Evolutionary conservation across 2,329 filamentous ascomycete genomes (phyloP).

Genomic region (Teratosphaeria epicoccoides): DNA sequence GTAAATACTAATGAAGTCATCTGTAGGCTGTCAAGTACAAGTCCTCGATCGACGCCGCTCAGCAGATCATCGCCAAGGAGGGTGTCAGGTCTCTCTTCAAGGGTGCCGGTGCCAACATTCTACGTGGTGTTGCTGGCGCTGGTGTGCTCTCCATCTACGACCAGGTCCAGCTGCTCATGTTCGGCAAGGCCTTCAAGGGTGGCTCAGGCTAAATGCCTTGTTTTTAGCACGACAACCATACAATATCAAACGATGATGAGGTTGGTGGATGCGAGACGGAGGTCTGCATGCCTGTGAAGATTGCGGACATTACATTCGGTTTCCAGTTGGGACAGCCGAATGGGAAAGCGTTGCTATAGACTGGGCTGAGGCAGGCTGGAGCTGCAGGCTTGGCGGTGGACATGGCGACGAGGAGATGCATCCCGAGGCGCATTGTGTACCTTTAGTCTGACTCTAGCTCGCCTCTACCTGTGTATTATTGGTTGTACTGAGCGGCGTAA

Average conservation of each 20-base stretch:
- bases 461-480: constrained; percentile 25
- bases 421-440: constrained; percentile 16
- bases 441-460: constrained; percentile 21
- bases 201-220: constrained; percentile 10
- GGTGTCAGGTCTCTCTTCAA: constrained; percentile 99
- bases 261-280: constrained; percentile 6
- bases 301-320: constrained; percentile 17
- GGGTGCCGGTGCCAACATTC: constrained; percentile 99
- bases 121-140: constrained; percentile 99
- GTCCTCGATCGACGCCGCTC: constrained; percentile 85
- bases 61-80: constrained; percentile 95
- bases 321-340: constrained; percentile 1
- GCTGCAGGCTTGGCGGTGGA: constrained; percentile 2
- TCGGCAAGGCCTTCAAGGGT: constrained; percentile 97
- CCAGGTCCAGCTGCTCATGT: constrained; percentile 96
- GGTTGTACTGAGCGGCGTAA: constrained; percentile 21
- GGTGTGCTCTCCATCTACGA: constrained; percentile 99
- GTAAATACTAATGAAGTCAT: background rate
- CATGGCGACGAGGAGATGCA: constrained; percentile 3
- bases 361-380: constrained; percentile 10
- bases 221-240: constrained; percentile 4
- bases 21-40: constrained; percentile 97
- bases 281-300: constrained; percentile 24
- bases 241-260: constrained; percentile 7
- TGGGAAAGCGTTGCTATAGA: constrained; percentile 12